A percentile compares a stretch with the other conserved stretches of the same genome.
Conservation (phyloP, 176 grass and related monocot species). For the Tuctoria greenei region DNA sequence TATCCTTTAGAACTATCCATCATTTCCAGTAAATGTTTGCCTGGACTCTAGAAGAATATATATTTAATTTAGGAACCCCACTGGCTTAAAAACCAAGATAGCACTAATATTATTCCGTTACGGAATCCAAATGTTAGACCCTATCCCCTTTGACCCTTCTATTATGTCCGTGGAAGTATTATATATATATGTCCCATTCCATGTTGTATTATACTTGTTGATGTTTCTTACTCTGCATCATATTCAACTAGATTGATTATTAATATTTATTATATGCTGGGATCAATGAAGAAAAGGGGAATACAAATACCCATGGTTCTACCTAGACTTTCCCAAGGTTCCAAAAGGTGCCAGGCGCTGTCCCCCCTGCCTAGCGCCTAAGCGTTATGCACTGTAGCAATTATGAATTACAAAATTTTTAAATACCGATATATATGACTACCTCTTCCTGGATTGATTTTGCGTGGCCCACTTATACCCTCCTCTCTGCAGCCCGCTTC, state of each 20-base stretch:
- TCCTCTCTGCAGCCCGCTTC: no score
- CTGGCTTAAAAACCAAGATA: background rate
- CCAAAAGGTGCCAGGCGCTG: no score
- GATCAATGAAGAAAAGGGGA: background rate
- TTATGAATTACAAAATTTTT: no score
- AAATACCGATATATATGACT: no score
- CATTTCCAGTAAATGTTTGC: slow-evolving; percentile 1
- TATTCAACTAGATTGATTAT: slow-evolving; percentile 12
- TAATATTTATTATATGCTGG: background rate
- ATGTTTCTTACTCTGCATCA: slow-evolving; percentile 2
- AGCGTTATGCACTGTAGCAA: no score
- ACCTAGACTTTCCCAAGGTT: background rate
- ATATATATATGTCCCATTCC: background rate
- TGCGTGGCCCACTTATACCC: no score
- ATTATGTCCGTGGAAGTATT: background rate
- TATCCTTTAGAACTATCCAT: background rate
- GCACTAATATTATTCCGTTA: background rate
- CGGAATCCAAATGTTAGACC: slow-evolving; percentile 9
- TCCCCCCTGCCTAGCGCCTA: no score
- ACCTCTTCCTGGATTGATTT: no score
- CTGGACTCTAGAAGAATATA: slow-evolving; percentile 10
- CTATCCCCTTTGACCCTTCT: background rate
- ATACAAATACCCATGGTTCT: background rate
- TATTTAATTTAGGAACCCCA: slow-evolving; percentile 3
- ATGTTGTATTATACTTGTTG: slow-evolving; percentile 24